These are phyloP conservation scores for Coniochaeta hoffmannii DNA, from an alignment of 2,329 filamentous ascomycete genomes.

Conservation along the genomic window DNA sequence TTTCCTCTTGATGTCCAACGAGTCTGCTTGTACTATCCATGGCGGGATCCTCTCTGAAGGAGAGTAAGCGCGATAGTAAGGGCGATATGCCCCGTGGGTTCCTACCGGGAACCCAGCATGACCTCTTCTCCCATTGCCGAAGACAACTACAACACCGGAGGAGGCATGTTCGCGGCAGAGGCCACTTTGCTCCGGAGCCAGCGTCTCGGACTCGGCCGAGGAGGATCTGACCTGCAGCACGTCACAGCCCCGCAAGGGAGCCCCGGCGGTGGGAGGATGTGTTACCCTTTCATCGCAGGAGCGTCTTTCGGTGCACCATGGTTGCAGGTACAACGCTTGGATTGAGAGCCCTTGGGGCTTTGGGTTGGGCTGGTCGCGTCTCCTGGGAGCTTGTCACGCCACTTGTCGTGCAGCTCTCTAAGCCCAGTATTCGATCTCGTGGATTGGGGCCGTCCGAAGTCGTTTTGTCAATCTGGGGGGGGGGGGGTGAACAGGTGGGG, in stretches of 20 bases:
- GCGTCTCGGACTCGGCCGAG: conserved; percentile 46
- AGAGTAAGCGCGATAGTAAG: conserved; percentile 52
- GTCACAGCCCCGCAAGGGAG: background rate
- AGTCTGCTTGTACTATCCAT: conserved; percentile 18
- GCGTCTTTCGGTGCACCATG: background rate
- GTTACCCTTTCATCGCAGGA: too few relatives aligned
- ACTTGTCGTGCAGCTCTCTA: conserved; percentile 27
- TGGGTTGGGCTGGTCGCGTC: conserved; percentile 45
- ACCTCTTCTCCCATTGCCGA: conserved; percentile 9
- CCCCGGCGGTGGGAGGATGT: conserved; percentile 7
- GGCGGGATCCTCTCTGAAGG: conserved; percentile 45
- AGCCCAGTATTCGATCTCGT: conserved; percentile 25
- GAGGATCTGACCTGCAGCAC: background rate
- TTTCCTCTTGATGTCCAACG: background rate
- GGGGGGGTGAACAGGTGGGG: conserved; percentile 23
- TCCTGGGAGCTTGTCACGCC: conserved; percentile 23
- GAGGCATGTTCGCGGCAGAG: conserved; percentile 23
- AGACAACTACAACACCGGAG: conserved; percentile 7
- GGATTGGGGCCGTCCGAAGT: conserved; percentile 10
- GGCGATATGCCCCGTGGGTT: conserved; percentile 23
- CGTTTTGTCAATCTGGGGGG: conserved; percentile 20
- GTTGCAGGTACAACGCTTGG: background rate
- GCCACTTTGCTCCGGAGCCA: conserved; percentile 50
- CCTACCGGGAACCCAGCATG: background rate
- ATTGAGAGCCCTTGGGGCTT: conserved; percentile 1